Base-by-base conservation (phyloP, 2,329 filamentous ascomycete genomes). In the Elsinoe ampelina region DNA sequence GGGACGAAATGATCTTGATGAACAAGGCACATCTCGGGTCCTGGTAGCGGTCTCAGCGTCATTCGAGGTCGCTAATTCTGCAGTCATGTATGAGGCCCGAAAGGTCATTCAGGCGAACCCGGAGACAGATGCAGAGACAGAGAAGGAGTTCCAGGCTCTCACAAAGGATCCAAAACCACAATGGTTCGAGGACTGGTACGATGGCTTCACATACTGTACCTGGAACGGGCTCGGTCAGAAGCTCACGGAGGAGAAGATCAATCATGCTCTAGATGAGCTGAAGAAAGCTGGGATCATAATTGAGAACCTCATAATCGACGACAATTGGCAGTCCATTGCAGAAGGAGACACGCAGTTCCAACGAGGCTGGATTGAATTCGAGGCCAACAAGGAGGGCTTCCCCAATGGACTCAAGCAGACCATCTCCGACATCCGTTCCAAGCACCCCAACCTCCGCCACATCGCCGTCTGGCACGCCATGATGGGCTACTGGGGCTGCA, bases 401-500 rank as follows among this genome's bases (percentile, higher is more conserved):
- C 91, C 92, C 0, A 75, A 80, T 1, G 93, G 93, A 0, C 75
- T 98, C 7, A 87, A 86, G 66, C 76, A 82, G 5, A 83, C 86
- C 0, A 77, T 95, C 1, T 73, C 77, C 4, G 78, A 80, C 5
- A 87, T 97, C 58, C 83, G 89, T 19, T 72, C 79, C 15, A 62
- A 64, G 19, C 81, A 91, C 64, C 83, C 84, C 0, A 81, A 83
- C 58, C 85, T 97, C 58, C 80, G 86, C 59, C 86, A 95, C 63
- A 80, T 97, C 52, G 89, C 88, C 10, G 92, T 97, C 0, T 98
- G 93, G 93, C 93, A 98, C 72, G 89, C 92, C 0, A 77, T 97
- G 11, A 67, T 82, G 19, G 85, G 91, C 1, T 95, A 95, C 69
- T 96, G 93, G 93, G 92, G 89, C 47, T 91, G 91, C 0, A 83